These are phyloP conservation scores for Kurtzmaniella natalensis DNA, from an alignment of 1,139 yeast species.

Conservation along the genomic window DNA sequence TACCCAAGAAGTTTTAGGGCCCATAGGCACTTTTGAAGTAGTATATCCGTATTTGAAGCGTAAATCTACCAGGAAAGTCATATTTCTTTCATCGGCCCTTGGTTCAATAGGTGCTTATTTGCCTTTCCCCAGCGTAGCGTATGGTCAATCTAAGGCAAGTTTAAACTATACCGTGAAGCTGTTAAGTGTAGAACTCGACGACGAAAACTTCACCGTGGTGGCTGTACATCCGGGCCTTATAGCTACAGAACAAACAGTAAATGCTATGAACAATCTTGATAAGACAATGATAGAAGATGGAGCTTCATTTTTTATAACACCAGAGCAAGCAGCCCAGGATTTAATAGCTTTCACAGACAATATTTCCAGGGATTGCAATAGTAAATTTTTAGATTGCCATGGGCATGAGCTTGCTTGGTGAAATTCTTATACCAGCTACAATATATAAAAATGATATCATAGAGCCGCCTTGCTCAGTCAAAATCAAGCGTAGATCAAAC, in stretches of 20 bases:
- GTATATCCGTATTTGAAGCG: slow-evolving; percentile 20
- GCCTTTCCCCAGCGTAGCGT: slow-evolving; percentile 16
- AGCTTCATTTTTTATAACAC: slow-evolving; percentile 3
- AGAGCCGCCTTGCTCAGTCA: no score
- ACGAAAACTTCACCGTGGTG: slow-evolving; percentile 18
- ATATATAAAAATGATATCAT: no score
- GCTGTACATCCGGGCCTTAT: slow-evolving; percentile 28
- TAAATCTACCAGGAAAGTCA: slow-evolving; percentile 4
- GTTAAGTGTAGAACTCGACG: slow-evolving; percentile 17
- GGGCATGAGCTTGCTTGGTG: slow-evolving; percentile 9
- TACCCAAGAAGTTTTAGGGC: slow-evolving; percentile 25
- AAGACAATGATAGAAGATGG: slow-evolving; percentile 11
- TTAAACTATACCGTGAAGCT: slow-evolving; percentile 18
- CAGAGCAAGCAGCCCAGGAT: slow-evolving; percentile 5
- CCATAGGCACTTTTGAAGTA: slow-evolving; percentile 22
- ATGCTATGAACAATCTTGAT: slow-evolving; percentile 15
- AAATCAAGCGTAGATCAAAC: no score
- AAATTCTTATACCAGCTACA: no score
- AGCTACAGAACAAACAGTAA: slow-evolving; percentile 21
- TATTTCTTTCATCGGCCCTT: slow-evolving; percentile 7
- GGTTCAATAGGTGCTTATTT: slow-evolving; percentile 7
- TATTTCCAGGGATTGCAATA: slow-evolving; percentile 6
- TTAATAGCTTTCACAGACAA: slow-evolving; percentile 8
- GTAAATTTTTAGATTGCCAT: slow-evolving; percentile 10
- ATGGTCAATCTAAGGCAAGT: slow-evolving; percentile 26